Evolutionary conservation across 768 basidiomycete species (phyloP).

Genomic region (Steccherinum ochraceum): DNA sequence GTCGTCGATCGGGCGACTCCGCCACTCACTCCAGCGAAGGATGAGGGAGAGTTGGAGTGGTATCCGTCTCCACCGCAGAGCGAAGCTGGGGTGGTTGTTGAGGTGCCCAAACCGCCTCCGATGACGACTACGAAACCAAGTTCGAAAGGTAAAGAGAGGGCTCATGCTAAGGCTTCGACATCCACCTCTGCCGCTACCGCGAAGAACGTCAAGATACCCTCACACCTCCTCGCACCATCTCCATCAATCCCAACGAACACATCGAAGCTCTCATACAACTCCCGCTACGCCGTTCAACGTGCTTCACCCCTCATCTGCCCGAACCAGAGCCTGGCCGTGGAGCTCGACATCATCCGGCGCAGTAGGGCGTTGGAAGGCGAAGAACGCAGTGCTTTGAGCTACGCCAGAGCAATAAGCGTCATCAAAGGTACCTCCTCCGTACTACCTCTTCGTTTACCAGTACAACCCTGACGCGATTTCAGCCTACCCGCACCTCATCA

Average conservation of each 20-base stretch:
- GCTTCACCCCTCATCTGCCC: constrained; percentile 61
- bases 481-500: constrained; percentile 25
- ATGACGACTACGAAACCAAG: neutral
- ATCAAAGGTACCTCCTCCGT: constrained; percentile 16
- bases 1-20: constrained; percentile 2
- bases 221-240: constrained; percentile 15
- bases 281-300: constrained; percentile 54
- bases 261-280: constrained; percentile 22
- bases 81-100: neutral
- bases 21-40: constrained; percentile 1
- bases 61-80: constrained; percentile 7
- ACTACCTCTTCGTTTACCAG: neutral
- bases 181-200: neutral
- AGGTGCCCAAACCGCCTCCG: neutral
- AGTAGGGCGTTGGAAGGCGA: constrained; percentile 63
- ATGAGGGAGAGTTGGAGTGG: too few species aligned
- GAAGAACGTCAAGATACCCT: constrained; percentile 12
- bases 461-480: neutral
- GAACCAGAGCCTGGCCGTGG: constrained; percentile 57
- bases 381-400: constrained; percentile 61
- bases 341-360: constrained; percentile 52
- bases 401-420: constrained; percentile 68
- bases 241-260: constrained; percentile 14
- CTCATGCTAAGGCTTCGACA: neutral
- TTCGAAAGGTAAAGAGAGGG: too few species aligned